A percentile compares a stretch with the other conserved stretches of the same genome.
These are phyloP conservation scores for Gardenia jasminoides DNA, from an alignment of 257 asterid genomes.

Conservation along the genomic window DNA sequence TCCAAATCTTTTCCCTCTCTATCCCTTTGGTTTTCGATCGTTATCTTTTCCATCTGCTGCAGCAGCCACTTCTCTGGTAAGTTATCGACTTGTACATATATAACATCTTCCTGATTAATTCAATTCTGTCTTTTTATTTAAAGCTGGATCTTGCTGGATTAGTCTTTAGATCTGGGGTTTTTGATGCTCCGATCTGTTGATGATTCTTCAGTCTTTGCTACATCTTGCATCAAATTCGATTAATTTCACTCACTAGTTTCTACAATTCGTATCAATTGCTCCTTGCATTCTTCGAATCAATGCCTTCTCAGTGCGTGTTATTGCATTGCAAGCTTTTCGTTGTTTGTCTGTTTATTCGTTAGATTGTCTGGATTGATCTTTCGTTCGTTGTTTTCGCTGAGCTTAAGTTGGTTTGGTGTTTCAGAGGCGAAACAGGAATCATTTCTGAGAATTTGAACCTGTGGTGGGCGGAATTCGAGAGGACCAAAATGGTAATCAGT, in stretches of 20 bases:
- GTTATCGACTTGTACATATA: neutral
- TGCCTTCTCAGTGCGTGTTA: neutral
- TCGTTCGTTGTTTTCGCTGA: neutral
- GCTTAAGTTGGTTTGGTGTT: constrained; percentile 1
- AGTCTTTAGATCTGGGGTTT: constrained; percentile 21
- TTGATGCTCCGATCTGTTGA: constrained; percentile 8
- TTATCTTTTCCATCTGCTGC: neutral
- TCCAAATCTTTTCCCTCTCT: neutral
- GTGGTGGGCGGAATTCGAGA: constrained; percentile 25
- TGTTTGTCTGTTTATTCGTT: neutral
- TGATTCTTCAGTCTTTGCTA: neutral
- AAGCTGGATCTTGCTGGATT: constrained; percentile 13
- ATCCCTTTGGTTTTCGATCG: neutral
- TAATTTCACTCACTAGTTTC: neutral
- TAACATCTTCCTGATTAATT: neutral
- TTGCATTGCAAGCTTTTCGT: neutral
- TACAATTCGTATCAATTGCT: neutral
- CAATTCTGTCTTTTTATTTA: neutral
- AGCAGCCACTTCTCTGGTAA: constrained; percentile 7
- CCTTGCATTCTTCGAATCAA: neutral
- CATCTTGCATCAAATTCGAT: neutral
- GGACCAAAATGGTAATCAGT: constrained; percentile 46
- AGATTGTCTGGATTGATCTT: neutral
- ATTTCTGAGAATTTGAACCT: constrained; percentile 16
- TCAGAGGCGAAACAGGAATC: constrained; percentile 1